phyloP scores from a whole-genome alignment of 2,329 filamentous ascomycete species.

The Aspergillus cejpii region DNA sequence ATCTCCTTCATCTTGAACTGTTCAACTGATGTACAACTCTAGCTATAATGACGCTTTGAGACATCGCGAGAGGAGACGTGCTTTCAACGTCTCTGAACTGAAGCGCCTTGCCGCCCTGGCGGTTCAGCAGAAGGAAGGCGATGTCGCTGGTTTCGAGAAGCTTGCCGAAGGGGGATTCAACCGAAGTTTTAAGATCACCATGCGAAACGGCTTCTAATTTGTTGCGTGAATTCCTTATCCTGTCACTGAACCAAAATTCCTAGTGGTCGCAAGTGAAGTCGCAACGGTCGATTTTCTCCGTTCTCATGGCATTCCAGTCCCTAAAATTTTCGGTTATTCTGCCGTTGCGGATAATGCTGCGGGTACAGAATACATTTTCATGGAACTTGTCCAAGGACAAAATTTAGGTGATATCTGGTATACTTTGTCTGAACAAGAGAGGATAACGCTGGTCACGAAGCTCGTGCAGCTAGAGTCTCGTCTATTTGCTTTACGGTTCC shows the following conservation, averaged over 20 bases:
- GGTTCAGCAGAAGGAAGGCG: slow-evolving; percentile 4
- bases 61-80: slow-evolving; percentile 8
- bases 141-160: slow-evolving; percentile 12
- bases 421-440: slow-evolving; percentile 10
- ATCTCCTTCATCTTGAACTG: too few relatives aligned
- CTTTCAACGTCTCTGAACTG: slow-evolving; percentile 12
- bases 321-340: slow-evolving; percentile 32
- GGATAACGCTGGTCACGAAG: slow-evolving; percentile 11
- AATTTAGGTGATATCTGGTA: slow-evolving; percentile 31
- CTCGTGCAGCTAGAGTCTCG: slow-evolving; percentile 18
- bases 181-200: slow-evolving; percentile 20
- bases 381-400: slow-evolving; percentile 30
- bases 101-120: slow-evolving; percentile 11
- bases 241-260: slow-evolving; percentile 22
- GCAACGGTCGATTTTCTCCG: slow-evolving; percentile 35
- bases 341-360: slow-evolving; percentile 30
- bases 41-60: slow-evolving; percentile 1
- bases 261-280: slow-evolving; percentile 34
- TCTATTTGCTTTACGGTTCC: slow-evolving; percentile 13
- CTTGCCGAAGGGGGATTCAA: slow-evolving; percentile 28
- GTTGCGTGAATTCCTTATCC: slow-evolving; percentile 23
- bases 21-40: neutral
- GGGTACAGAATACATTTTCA: slow-evolving; percentile 38
- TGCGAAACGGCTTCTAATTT: slow-evolving; percentile 18
- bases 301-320: slow-evolving; percentile 28